phyloP scores from a whole-genome alignment of 2,329 filamentous ascomycete genomes.

The Fusarium redolens region DNA sequence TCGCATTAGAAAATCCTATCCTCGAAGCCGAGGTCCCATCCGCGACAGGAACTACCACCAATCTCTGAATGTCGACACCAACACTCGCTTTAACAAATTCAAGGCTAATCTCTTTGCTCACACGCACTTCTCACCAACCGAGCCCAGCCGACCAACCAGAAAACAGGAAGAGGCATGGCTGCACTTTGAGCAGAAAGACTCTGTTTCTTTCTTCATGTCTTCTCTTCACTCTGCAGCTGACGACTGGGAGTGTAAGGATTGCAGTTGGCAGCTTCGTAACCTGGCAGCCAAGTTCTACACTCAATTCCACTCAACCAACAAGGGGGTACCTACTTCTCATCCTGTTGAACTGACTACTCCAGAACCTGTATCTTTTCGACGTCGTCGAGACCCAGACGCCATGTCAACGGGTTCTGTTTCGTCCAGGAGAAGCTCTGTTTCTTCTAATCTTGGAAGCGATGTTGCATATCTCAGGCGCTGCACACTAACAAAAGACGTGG shows the following conservation, averaged over 20 bases:
- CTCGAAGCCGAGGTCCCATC: neutral
- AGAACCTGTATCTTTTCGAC: neutral
- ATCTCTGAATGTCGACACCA: neutral
- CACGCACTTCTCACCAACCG: neutral
- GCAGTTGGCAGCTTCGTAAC: constrained; percentile 9
- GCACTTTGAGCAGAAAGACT: constrained; percentile 5
- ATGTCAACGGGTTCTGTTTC: neutral
- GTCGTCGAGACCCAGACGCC: neutral
- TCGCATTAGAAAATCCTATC: neutral
- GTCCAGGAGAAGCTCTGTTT: neutral
- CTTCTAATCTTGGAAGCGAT: neutral
- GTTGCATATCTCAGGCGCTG: neutral
- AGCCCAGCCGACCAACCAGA: neutral
- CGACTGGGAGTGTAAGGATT: constrained; percentile 14
- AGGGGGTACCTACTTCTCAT: neutral
- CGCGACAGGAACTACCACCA: neutral
- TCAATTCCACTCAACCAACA: neutral
- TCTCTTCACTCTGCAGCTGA: constrained; percentile 3
- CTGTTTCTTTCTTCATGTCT: neutral
- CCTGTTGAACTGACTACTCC: neutral
- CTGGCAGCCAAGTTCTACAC: neutral
- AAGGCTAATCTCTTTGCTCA: constrained; percentile 1
- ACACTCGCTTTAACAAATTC: neutral
- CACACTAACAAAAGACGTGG: constrained; percentile 2
- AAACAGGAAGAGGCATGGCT: neutral